These are phyloP conservation scores for Aureobasidium sp. DNA, from an alignment of 2,329 filamentous ascomycete genomes.

Conservation along the genomic window DNA sequence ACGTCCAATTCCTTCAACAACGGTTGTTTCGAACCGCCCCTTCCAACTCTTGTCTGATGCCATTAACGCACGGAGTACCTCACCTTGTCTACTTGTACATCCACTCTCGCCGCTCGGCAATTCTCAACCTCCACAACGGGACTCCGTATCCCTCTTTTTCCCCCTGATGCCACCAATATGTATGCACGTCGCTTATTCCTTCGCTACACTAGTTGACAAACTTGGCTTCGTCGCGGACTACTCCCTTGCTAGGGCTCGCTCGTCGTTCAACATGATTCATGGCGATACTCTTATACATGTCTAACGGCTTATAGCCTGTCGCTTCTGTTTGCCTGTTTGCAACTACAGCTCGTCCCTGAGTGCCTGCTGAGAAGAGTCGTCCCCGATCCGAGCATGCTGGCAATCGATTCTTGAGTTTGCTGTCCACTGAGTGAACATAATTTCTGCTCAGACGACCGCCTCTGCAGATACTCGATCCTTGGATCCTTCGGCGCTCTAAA, in stretches of 20 bases:
- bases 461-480: neutral
- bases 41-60: neutral
- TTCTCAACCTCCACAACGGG: neutral
- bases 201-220: neutral
- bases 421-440: neutral
- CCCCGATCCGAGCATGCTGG: neutral
- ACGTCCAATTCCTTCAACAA: neutral
- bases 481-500: neutral
- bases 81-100: neutral
- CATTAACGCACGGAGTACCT: neutral
- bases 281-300: slow-evolving; percentile 1
- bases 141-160: neutral
- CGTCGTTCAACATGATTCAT: neutral
- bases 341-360: neutral
- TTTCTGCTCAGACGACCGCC: too few species aligned
- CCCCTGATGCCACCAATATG: neutral
- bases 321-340: neutral
- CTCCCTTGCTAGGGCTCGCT: neutral
- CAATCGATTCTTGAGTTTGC: too few species aligned
- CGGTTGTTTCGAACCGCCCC: neutral
- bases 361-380: neutral
- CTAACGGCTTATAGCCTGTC: neutral
- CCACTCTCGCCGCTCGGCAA: neutral
- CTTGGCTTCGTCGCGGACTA: neutral
- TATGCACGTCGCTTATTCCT: neutral